Percentiles rank a stretch among this genome's conserved stretches.
These are phyloP conservation scores for Fagus crenata DNA, from an alignment of 306 rosid genomes.

Conservation along the genomic window DNA sequence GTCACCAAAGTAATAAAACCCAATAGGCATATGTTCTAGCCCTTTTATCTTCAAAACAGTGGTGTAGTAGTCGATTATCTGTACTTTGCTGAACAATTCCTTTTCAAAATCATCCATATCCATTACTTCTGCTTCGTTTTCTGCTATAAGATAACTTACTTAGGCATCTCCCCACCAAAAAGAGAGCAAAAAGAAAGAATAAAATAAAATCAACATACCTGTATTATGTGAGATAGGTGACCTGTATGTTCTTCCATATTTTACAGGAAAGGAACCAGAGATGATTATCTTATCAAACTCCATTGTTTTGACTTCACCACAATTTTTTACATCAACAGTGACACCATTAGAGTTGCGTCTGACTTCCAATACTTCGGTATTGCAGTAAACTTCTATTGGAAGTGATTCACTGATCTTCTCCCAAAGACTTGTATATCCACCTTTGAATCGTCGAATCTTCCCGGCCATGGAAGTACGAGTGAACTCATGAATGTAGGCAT, in stretches of 20 bases:
- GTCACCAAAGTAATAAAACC: constrained; percentile 75
- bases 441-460: constrained; percentile 75
- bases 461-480: constrained; percentile 96
- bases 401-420: constrained; percentile 63
- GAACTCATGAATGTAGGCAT: constrained; percentile 87
- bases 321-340: constrained; percentile 38
- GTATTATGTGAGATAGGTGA: constrained; percentile 40
- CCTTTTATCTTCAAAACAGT: constrained; percentile 77
- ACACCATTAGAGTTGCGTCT: constrained; percentile 45
- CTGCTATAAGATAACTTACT: constrained; percentile 47
- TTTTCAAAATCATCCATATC: constrained; percentile 74
- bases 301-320: constrained; percentile 47
- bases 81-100: constrained; percentile 78
- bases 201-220: constrained; percentile 42
- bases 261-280: constrained; percentile 77
- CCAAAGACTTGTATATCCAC: constrained; percentile 84
- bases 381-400: constrained; percentile 57
- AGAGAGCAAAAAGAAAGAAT: not conserved
- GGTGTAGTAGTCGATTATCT: constrained; percentile 90
- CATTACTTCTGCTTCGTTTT: constrained; percentile 52
- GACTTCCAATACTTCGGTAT: constrained; percentile 64
- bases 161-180: constrained; percentile 9
- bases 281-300: constrained; percentile 79
- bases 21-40: constrained; percentile 66
- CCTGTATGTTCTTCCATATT: constrained; percentile 60